A percentile compares a stretch with the other conserved stretches of the same genome.
These are phyloP conservation scores for Wickerhamiella hasegawae DNA, from an alignment of 805 yeast genomes.

Conservation along the genomic window DNA sequence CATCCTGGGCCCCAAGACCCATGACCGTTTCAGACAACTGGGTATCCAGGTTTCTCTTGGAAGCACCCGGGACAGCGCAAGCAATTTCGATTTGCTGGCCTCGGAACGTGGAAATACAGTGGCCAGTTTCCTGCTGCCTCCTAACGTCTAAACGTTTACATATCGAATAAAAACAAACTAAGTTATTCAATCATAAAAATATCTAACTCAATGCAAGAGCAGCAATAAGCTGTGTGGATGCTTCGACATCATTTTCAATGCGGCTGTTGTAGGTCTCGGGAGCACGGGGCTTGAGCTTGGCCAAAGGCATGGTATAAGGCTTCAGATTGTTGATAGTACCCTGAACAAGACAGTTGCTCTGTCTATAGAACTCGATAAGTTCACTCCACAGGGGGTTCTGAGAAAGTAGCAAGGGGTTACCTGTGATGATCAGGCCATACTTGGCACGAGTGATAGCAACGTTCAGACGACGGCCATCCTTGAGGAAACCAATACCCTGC, in stretches of 20 bases:
- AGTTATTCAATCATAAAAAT: too few relatives aligned
- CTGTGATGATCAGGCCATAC: constrained; percentile 70
- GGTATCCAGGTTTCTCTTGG: constrained; percentile 62
- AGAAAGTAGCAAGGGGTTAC: constrained; percentile 29
- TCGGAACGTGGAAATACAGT: constrained; percentile 64
- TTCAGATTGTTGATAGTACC: constrained; percentile 62
- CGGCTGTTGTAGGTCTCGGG: too few relatives aligned
- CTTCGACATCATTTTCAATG: too few relatives aligned
- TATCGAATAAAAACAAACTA: too few relatives aligned
- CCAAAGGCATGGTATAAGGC: constrained; percentile 3
- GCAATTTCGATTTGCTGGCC: constrained; percentile 56
- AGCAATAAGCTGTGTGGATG: too few relatives aligned
- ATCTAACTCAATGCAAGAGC: too few relatives aligned
- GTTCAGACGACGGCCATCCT: constrained; percentile 64
- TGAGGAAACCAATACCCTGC: constrained; percentile 64
- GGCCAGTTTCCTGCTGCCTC: constrained; percentile 61
- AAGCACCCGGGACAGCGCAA: constrained; percentile 47
- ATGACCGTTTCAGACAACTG: constrained; percentile 31
- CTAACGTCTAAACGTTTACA: constrained; percentile 33
- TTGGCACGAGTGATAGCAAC: constrained; percentile 89
- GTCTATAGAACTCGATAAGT: constrained; percentile 61
- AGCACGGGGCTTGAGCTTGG: neutral
- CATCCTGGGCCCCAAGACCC: constrained; percentile 41
- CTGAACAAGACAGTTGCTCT: constrained; percentile 76
- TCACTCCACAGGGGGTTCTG: constrained; percentile 48